phyloP scores from a whole-genome alignment of 1,284 basidiomycete genomes.

The Sphagnurus paluster region DNA sequence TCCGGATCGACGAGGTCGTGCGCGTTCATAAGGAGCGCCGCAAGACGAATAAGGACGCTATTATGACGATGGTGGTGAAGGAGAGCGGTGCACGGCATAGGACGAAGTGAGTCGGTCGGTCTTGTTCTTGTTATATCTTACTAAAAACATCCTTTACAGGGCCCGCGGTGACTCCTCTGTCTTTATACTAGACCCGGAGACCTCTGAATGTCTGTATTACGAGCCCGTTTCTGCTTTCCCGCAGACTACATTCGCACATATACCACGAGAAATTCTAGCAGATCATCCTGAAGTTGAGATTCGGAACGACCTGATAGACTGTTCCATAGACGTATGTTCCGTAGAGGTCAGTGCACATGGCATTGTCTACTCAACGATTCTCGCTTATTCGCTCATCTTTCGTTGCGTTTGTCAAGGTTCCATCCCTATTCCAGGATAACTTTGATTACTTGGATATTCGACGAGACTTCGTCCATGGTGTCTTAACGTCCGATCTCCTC shows the following conservation, averaged over 20 bases:
- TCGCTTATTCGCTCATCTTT: slow-evolving; percentile 1
- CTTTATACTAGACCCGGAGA: slow-evolving; percentile 74
- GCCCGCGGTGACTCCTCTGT: slow-evolving; percentile 69
- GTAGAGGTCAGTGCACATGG: slow-evolving; percentile 61
- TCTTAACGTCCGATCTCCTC: slow-evolving; percentile 92
- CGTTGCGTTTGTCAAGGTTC: slow-evolving; percentile 63
- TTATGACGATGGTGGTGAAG: slow-evolving; percentile 95
- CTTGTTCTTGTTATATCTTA: slow-evolving; percentile 4
- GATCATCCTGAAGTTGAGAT: slow-evolving; percentile 78
- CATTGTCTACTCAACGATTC: background rate
- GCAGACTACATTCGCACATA: slow-evolving; percentile 51
- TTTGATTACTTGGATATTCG: slow-evolving; percentile 96
- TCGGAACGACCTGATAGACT: slow-evolving; percentile 86
- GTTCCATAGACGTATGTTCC: slow-evolving; percentile 91
- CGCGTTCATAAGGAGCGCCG: slow-evolving; percentile 87
- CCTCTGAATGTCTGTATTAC: slow-evolving; percentile 79
- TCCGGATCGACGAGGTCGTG: slow-evolving; percentile 89
- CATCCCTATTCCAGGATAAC: slow-evolving; percentile 97
- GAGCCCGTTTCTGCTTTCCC: slow-evolving; percentile 71
- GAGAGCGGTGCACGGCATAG: slow-evolving; percentile 71
- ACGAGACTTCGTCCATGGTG: slow-evolving; percentile 93
- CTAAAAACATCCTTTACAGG: slow-evolving; percentile 40
- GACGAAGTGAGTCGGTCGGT: slow-evolving; percentile 56
- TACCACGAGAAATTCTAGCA: slow-evolving; percentile 71
- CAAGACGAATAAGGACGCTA: slow-evolving; percentile 86